Percentiles rank a stretch among this genome's conserved stretches.
Evolutionary conservation across 2,329 filamentous ascomycete species (phyloP).

Genomic region (Cercospora sesami): DNA sequence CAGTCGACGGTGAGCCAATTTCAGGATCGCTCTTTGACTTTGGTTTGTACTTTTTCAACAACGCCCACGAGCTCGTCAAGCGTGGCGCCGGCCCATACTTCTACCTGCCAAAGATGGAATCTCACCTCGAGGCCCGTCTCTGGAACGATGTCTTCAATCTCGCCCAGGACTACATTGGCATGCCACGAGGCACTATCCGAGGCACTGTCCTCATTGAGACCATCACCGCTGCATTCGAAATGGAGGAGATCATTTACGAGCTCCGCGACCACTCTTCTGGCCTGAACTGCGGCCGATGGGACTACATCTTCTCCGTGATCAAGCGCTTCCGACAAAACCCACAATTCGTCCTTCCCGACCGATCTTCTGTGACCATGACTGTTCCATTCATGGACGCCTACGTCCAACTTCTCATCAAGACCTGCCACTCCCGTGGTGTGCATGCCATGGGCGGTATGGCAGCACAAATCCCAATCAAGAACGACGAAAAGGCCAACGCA

Average conservation of each 20-base stretch:
- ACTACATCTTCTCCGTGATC: constrained; percentile 99
- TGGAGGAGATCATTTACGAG: constrained; percentile 99
- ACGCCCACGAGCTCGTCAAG: constrained; percentile 82
- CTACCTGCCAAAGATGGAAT: constrained; percentile 95
- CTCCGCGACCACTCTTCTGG: constrained; percentile 94
- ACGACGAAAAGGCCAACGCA: constrained; percentile 62
- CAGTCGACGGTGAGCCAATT: constrained; percentile 90
- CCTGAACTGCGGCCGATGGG: constrained; percentile 97
- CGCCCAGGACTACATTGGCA: constrained; percentile 86
- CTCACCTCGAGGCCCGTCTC: constrained; percentile 90
- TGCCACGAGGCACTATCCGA: constrained; percentile 87
- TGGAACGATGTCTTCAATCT: constrained; percentile 99
- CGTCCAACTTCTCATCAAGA: constrained; percentile 95
- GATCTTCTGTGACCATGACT: constrained; percentile 91
- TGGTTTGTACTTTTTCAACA: constrained; percentile 99
- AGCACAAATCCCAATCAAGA: constrained; percentile 97
- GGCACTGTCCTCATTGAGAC: constrained; percentile 97
- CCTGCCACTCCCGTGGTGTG: constrained; percentile 94
- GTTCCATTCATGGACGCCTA: constrained; percentile 98
- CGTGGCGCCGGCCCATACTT: constrained; percentile 91
- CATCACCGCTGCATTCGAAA: constrained; percentile 96
- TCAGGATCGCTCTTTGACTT: constrained; percentile 94
- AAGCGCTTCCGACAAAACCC: constrained; percentile 98
- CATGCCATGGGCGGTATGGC: constrained; percentile 99
- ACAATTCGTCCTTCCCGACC: constrained; percentile 90